These are phyloP conservation scores for Arxiozyma slooffiae DNA, from an alignment of 1,139 yeast species.

Conservation along the genomic window DNA sequence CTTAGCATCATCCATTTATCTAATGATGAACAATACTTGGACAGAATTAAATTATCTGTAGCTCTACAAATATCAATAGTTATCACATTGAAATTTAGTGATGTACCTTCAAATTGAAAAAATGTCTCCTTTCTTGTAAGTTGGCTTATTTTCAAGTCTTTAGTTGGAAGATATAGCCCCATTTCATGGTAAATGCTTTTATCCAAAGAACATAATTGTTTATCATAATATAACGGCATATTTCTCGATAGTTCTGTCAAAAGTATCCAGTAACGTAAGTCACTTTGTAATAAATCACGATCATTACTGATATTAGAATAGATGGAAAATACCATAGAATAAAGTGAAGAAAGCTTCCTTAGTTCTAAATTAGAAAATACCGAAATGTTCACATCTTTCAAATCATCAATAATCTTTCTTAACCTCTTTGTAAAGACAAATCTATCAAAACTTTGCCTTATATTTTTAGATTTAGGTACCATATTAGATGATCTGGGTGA, in stretches of 20 bases:
- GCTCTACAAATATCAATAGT: conserved; percentile 53
- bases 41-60: conserved; percentile 48
- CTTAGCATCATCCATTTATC: conserved; percentile 41
- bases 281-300: background rate
- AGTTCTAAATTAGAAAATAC: conserved; percentile 15
- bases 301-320: background rate
- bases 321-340: conserved; percentile 9
- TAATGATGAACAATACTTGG: conserved; percentile 34
- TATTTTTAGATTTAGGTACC: conserved; percentile 25
- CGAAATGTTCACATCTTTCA: conserved; percentile 12
- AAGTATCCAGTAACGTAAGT: conserved; percentile 5
- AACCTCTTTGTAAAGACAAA: conserved; percentile 16
- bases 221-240: conserved; percentile 21
- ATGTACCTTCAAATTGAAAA: conserved; percentile 9
- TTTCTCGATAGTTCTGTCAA: conserved; percentile 17
- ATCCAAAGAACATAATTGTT: conserved; percentile 13
- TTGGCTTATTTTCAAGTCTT: background rate
- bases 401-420: conserved; percentile 9
- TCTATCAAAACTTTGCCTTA: conserved; percentile 19
- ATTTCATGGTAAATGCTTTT: conserved; percentile 14
- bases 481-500: conserved; percentile 28
- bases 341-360: conserved; percentile 15
- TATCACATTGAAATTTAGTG: conserved; percentile 44
- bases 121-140: conserved; percentile 31
- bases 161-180: background rate